Evolutionary conservation across 352 stramenopile species (phyloP).

Genomic region (Pythium sp.): DNA sequence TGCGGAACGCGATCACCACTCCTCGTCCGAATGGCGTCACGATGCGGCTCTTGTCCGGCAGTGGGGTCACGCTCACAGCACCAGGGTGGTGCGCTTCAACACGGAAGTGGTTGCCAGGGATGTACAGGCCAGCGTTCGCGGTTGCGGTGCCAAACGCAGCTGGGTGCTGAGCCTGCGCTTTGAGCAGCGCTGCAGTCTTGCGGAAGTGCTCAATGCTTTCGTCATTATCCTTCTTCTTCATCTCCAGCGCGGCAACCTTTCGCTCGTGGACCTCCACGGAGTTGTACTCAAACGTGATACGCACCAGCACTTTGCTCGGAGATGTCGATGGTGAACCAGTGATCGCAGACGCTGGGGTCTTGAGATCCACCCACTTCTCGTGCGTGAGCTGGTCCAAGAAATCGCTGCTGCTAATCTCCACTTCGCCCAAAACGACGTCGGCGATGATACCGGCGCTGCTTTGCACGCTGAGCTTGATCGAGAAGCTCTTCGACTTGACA

Average conservation of each 20-base stretch:
- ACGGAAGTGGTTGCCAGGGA: conserved; percentile 74
- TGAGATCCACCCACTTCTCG: conserved; percentile 54
- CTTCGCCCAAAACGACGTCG: conserved; percentile 66
- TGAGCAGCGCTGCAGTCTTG: conserved; percentile 50
- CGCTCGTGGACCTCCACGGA: conserved; percentile 37
- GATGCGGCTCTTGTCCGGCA: conserved; percentile 74
- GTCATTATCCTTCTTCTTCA: conserved; percentile 68
- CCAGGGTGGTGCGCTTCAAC: conserved; percentile 59
- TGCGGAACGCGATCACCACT: conserved; percentile 67
- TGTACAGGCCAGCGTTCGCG: conserved; percentile 56
- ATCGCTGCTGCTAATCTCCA: conserved; percentile 44
- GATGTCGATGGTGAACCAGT: conserved; percentile 15
- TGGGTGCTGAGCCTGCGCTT: conserved; percentile 49
- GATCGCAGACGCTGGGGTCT: conserved; percentile 28
- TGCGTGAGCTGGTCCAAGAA: conserved; percentile 63
- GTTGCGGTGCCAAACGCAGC: conserved; percentile 62
- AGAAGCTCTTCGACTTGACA: conserved; percentile 63
- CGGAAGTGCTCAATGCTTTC: conserved; percentile 61
- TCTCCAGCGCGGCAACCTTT: conserved; percentile 31
- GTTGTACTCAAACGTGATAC: conserved; percentile 63
- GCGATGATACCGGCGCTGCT: conserved; percentile 56
- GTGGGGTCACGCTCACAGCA: conserved; percentile 54
- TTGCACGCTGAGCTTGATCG: conserved; percentile 63
- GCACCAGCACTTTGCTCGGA: conserved; percentile 48
- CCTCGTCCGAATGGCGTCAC: conserved; percentile 73